Percentiles rank a stretch among this genome's conserved stretches.
Conservation (phyloP, 2,329 filamentous ascomycete genomes). For the Gaeumannomyces tritici region DNA sequence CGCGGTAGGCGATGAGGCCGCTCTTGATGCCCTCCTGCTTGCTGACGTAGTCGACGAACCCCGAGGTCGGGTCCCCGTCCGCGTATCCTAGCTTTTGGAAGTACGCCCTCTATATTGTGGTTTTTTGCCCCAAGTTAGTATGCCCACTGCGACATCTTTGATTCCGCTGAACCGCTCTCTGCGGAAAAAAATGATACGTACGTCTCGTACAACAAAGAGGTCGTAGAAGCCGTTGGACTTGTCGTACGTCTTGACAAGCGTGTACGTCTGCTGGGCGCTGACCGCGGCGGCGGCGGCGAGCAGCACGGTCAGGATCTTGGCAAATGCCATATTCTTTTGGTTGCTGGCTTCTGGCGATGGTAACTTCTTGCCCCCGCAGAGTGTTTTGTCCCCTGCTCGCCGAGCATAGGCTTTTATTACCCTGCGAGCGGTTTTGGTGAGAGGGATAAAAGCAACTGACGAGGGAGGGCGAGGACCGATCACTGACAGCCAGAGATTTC, state of each 20-base stretch:
- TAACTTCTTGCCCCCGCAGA: neutral
- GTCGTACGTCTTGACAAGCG: conserved; percentile 1
- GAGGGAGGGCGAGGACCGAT: neutral
- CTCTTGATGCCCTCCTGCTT: conserved; percentile 23
- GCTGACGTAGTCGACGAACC: conserved; percentile 24
- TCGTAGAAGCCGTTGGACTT: conserved; percentile 1
- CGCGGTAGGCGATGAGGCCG: conserved; percentile 27
- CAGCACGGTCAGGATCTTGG: neutral
- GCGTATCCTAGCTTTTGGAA: neutral
- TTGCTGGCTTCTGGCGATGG: neutral
- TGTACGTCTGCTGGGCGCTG: neutral
- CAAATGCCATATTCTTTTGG: neutral
- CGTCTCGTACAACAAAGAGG: conserved; percentile 1
- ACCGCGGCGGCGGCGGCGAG: neutral
- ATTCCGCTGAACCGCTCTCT: too few species aligned
- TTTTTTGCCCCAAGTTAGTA: neutral
- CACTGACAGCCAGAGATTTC: neutral
- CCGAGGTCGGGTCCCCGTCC: conserved; percentile 9
- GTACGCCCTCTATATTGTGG: neutral
- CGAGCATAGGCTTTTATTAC: neutral
- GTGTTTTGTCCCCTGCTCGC: neutral
- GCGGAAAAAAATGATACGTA: neutral
- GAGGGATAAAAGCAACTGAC: neutral
- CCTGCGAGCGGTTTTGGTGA: neutral
- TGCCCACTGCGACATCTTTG: neutral